Base-by-base conservation (phyloP, 768 basidiomycete species). In the Boletellus ananas region DNA sequence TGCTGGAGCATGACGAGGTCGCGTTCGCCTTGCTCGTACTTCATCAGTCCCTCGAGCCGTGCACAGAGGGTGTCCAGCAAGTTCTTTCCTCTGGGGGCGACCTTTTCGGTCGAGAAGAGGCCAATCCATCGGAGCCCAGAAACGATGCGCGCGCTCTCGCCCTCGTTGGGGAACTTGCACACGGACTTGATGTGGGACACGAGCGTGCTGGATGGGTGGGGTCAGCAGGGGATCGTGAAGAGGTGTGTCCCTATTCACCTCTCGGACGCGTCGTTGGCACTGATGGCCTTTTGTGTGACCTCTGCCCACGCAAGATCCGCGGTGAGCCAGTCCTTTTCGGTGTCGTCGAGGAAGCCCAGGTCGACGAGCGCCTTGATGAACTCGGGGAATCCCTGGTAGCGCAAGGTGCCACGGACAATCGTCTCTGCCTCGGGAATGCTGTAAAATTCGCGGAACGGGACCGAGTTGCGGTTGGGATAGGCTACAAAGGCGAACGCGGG, bases 1-100 rank as follows among this genome's bases (percentile, higher is more conserved):
- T 99, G 95, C 72, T 97, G 95, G 47, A 99, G 83, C 85, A 98
- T 91, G 52, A 99, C 90, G 53, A 98, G 81, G 69, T 99, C 95
- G 11, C 91, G 85, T 71, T 98, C 94, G 55, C 90, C 91, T 41
- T 76, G 71, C 55, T 85, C 88, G 72, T 95, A 97, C 69, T 84
- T 80, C 90, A 97, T 96, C 66, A 95, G 79, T 52, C 76, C 81
- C 76, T 99, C 94, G 43, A 99, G 80, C 18, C 79, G 84, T 3
- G 81, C 90, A 66, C 94, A 96, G 52, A 99, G 85, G 4, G 96
- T 94, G 71, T 96, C 93, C 56, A 99, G 82, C 57, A 95, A 78
- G 72, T 89, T 94, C 33, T 78, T 77, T 29, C 75, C 82, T 36
- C 88, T 80, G 2, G 83, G 75, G 27, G 64, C 72, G 27, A 84